A percentile compares a stretch with the other conserved stretches of the same genome.
phyloP scores from a whole-genome alignment of 306 rosid genomes.

The barrel medic (Medicago truncatula) region MtrunA17r5.0-ANR NC_053042.1:15110001-15110500 shows the following conservation, averaged over 20 bases:
- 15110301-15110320: background rate
- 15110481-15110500: too few relatives aligned
- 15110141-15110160: background rate
- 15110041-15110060: conserved; percentile 35
- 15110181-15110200: background rate
- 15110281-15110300: background rate
- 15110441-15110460: too few relatives aligned
- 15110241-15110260: conserved; percentile 8
- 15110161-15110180: background rate
- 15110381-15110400: too few relatives aligned
- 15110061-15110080: conserved; percentile 41
- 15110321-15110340: background rate
- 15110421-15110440: too few relatives aligned
- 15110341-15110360: background rate
- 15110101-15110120: background rate
- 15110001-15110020: conserved; percentile 13
- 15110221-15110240: conserved; percentile 33
- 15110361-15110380: background rate
- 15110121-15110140: background rate
- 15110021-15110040: conserved; percentile 23
- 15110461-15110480: too few relatives aligned
- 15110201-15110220: conserved; percentile 27
- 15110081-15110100: background rate
- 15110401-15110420: too few relatives aligned
- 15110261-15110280: conserved; percentile 42